These are phyloP conservation scores for Kodamaea derodonti DNA, from an alignment of 1,139 yeast genomes.

Conservation along the genomic window DNA sequence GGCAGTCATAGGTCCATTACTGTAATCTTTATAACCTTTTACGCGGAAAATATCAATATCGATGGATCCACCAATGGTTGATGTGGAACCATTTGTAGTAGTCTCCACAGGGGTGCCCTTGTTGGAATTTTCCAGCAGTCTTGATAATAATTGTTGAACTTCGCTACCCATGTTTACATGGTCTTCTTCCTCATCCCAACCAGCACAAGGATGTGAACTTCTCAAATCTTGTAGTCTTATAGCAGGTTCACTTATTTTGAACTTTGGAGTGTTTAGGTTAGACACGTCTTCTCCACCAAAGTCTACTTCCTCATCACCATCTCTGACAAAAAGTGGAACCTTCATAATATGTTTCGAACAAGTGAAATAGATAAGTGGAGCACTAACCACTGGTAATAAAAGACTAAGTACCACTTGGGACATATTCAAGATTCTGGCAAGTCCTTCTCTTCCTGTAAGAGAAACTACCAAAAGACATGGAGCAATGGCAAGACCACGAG, in stretches of 20 bases:
- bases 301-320: conserved; percentile 28
- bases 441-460: conserved; percentile 79
- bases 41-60: conserved; percentile 16
- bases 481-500: conserved; percentile 79
- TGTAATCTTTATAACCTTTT: conserved; percentile 47
- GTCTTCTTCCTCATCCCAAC: conserved; percentile 38
- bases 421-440: conserved; percentile 73
- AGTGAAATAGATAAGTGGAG: conserved; percentile 85
- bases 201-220: conserved; percentile 44
- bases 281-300: conserved; percentile 16
- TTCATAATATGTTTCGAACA: conserved; percentile 73
- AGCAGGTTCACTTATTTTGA: conserved; percentile 37
- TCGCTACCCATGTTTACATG: conserved; percentile 13
- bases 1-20: conserved; percentile 47
- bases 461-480: conserved; percentile 84
- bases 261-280: conserved; percentile 9
- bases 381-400: conserved; percentile 82
- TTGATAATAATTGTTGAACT: conserved; percentile 4
- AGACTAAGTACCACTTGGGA: conserved; percentile 86
- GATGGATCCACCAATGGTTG: no score
- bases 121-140: neutral
- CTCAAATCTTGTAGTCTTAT: conserved; percentile 40
- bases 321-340: conserved; percentile 46
- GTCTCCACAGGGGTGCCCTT: neutral
- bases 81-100: neutral